Percentiles rank a stretch among this genome's conserved stretches.
Evolutionary conservation across 495 filamentous ascomycete species (phyloP).

Genomic region (Neurospora terricola): DNA sequence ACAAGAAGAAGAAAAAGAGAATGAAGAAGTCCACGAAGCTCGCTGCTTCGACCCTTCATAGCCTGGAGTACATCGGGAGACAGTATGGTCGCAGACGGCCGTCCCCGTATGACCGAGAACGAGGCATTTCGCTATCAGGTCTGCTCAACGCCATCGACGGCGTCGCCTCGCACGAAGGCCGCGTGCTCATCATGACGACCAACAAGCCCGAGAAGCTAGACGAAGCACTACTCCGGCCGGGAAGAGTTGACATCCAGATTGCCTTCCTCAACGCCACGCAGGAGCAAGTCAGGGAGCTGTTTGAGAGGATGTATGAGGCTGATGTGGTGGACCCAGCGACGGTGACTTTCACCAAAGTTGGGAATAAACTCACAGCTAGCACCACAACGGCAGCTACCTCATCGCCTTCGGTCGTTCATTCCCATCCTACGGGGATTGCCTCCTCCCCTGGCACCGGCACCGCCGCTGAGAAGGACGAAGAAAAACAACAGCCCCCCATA

Average conservation of each 20-base stretch:
- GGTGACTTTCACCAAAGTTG: neutral
- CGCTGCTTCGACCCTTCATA: neutral
- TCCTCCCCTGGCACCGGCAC: neutral
- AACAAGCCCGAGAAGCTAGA: constrained; percentile 70
- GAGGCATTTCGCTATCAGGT: constrained; percentile 59
- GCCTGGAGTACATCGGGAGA: neutral
- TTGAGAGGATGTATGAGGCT: constrained; percentile 59
- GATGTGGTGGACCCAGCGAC: constrained; percentile 6
- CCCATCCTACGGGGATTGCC: neutral
- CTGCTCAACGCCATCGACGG: constrained; percentile 80
- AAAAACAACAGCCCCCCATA: neutral
- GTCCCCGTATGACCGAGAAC: constrained; percentile 13
- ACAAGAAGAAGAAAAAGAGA: constrained; percentile 9
- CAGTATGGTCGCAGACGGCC: neutral
- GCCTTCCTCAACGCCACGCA: constrained; percentile 55
- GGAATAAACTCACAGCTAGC: neutral
- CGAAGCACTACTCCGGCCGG: constrained; percentile 63
- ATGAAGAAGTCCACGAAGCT: constrained; percentile 28
- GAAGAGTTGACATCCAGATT: constrained; percentile 65
- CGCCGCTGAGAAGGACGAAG: neutral
- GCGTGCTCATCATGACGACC: constrained; percentile 76
- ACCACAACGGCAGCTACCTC: neutral
- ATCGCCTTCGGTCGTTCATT: neutral
- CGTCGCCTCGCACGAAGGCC: constrained; percentile 70
- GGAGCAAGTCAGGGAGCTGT: constrained; percentile 55